Evolutionary conservation across 192 early-diverging fungal genomes (phyloP).

Genomic region (Ambispora gerdemannii): DNA sequence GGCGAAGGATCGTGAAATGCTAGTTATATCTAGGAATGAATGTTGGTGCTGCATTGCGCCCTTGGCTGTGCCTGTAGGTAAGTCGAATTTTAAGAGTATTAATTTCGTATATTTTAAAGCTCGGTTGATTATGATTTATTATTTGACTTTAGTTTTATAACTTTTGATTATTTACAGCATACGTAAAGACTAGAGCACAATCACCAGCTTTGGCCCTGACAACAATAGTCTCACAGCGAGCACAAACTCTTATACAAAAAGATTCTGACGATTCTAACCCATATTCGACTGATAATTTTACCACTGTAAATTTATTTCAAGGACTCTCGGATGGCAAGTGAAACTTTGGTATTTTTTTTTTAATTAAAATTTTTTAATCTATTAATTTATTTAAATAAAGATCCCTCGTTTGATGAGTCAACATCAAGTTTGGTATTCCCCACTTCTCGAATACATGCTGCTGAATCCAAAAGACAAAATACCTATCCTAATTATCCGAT

Average conservation of each 20-base stretch:
- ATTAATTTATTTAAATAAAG: background rate
- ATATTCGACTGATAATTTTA: constrained; percentile 51
- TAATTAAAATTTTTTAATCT: background rate
- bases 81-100: constrained; percentile 23
- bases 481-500: constrained; percentile 24
- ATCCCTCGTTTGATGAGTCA: constrained; percentile 23
- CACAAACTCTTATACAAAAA: constrained; percentile 32
- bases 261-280: constrained; percentile 40
- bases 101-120: background rate
- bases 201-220: constrained; percentile 42
- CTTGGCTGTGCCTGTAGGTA: constrained; percentile 55
- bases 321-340: constrained; percentile 49
- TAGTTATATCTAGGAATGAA: constrained; percentile 41
- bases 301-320: constrained; percentile 50
- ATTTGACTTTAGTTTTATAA: background rate
- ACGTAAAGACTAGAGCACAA: constrained; percentile 40
- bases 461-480: constrained; percentile 35
- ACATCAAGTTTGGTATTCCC: constrained; percentile 29
- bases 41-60: constrained; percentile 49
- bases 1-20: constrained; percentile 39
- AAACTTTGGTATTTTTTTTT: background rate
- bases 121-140: background rate
- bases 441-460: constrained; percentile 34
- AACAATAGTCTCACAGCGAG: constrained; percentile 37
- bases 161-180: constrained; percentile 15